Base-by-base conservation (phyloP, 2,329 filamentous ascomycete species). In the Phialemoniopsis sp. region DNA sequence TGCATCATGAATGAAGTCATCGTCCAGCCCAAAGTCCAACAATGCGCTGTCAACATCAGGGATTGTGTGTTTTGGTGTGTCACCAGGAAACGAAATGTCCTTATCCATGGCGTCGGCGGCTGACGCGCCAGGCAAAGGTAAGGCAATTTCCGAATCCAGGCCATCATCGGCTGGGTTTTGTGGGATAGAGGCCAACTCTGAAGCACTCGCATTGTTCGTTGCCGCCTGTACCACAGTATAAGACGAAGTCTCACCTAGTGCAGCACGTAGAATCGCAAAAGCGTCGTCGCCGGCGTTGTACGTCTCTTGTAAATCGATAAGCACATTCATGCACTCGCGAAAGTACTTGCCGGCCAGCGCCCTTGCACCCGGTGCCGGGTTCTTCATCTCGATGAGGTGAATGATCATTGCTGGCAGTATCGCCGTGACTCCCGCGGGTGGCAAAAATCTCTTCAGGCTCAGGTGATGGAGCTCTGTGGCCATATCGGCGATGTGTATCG, bases 341-440 rank as follows among this genome's bases (percentile, higher is more conserved):
- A 95, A 95, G 15, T 88, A 87, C 42, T 83, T 78, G 18, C 88
- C 74, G 34, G 87, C 89, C 31, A 78, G 73, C 42, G 85, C 76
- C 14, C 87, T 78, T 5, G 83, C 82, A 38, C 80, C 78, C 13
- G 80, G 77, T 40, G 86, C 78, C 10, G 80, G 83, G 29, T 85
- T 88, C 60, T 94, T 94, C 74, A 95, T 91, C 59, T 95, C 89
- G 8, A 95, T 75, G 16, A 95, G 76, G 58, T 95, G 89, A 43
- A 95, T 94, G 50, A 95, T 95, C 66, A 95, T 89, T 15, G 89
- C 89, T 1, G 90, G 89, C 2, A 95, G 76, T 4, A 95, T 80
- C 31, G 93, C 88, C 0, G 89, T 95, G 8, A 95, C 89, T 29
- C 89, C 89, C 0, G 88, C 90, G 0, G 89, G 95, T 2, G 89